Conservation (phyloP, 441 rosid genomes). For the Corymbia calophylla region DNA sequence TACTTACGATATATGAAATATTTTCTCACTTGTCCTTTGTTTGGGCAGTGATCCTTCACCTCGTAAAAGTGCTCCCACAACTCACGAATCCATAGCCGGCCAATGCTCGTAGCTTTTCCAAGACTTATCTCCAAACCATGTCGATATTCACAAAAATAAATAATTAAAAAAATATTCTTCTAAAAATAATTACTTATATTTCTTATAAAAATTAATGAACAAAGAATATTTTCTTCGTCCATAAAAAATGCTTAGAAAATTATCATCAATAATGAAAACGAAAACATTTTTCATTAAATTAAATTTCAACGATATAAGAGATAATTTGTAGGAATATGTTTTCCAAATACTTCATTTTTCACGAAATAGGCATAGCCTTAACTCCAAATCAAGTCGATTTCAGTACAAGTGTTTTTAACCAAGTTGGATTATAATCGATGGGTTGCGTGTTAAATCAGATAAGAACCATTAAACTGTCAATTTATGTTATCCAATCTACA, state of each 20-base stretch:
- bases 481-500: neutral
- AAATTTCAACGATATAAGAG: neutral
- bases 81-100: neutral
- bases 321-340: neutral
- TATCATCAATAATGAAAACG: neutral
- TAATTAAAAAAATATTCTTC: too few relatives aligned
- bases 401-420: neutral
- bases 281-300: neutral
- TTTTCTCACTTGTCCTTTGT: neutral
- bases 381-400: neutral
- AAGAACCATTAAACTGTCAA: neutral
- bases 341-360: rapidly evolving
- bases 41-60: neutral
- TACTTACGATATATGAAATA: too few relatives aligned
- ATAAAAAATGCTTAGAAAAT: neutral
- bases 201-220: neutral
- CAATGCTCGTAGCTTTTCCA: neutral
- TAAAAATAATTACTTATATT: neutral
- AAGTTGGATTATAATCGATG: neutral
- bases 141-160: neutral
- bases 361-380: rapidly evolving
- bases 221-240: rapidly evolving
- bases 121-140: neutral
- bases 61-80: neutral
- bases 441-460: neutral